Conservation (phyloP, 1,284 basidiomycete genomes). For the Coriolopsis trogii region DNA sequence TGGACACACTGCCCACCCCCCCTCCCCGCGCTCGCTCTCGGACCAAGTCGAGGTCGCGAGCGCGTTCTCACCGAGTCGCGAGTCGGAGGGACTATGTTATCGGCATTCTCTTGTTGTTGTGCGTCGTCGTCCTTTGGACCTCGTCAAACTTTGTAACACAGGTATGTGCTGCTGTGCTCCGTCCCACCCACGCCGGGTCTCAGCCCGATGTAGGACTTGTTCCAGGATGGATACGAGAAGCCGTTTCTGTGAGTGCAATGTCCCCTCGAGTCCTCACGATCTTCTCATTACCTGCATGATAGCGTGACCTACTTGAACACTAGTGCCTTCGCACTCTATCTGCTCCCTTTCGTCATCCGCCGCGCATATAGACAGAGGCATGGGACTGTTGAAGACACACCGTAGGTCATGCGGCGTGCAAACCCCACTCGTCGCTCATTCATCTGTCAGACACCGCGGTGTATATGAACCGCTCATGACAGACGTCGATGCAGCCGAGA, state of each 20-base stretch:
- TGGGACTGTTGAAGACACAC: constrained; percentile 22
- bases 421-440: constrained; percentile 5
- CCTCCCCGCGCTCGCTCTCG: constrained; percentile 14
- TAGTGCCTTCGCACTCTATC: constrained; percentile 87
- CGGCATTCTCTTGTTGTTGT: constrained; percentile 73
- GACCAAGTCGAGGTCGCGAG: constrained; percentile 21
- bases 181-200: background rate
- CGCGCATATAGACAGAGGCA: constrained; percentile 32
- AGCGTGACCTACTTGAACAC: constrained; percentile 90
- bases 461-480: constrained; percentile 43
- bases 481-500: constrained; percentile 33
- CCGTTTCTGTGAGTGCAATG: constrained; percentile 70
- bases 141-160: constrained; percentile 79
- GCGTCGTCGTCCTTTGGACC: constrained; percentile 89
- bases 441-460: constrained; percentile 20
- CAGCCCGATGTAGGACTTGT: constrained; percentile 55
- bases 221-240: constrained; percentile 75
- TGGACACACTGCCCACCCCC: constrained; percentile 16
- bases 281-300: background rate
- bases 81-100: constrained; percentile 57
- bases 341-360: constrained; percentile 70
- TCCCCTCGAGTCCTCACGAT: background rate
- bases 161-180: constrained; percentile 41
- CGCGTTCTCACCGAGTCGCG: constrained; percentile 12
- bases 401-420: constrained; percentile 6